Evolutionary conservation across 805 yeast genomes (phyloP), one percentile per base, ranked within the genome.

Genomic region (Huiozyma sinensis): DNA sequence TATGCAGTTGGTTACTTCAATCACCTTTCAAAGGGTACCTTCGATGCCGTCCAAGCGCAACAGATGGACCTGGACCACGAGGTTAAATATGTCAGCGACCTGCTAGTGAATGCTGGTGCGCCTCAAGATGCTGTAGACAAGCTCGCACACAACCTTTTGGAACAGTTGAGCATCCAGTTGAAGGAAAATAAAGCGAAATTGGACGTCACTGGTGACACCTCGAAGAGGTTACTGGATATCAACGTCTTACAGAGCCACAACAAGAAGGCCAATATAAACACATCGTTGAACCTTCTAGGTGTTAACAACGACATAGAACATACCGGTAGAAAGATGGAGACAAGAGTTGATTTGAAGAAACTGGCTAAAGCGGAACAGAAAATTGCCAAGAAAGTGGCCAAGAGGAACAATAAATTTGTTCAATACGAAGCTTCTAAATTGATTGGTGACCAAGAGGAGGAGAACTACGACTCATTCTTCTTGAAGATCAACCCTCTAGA

Each of bases 361-460:
- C 78, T 92, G 56, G 96, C 89, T 61, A 92, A 90, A 65, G 98
- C 96, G 46, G 99, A 92, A 70, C 79, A 88, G 57, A 92, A 92
- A 71, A 89, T 92, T 61, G 97, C 96, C 24, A 90, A 94, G 60
- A 92, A 92, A 68, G 90, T 92, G 49, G 97, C 96, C 36, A 90
- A 90, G 70, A 68, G 75, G 57, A 77, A 77, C 60, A 85, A 85
- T 62, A 77, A 81, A 60, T 83, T 84, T 60, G 95, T 86, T 53
- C 61, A 86, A 58, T 87, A 87, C 61, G 95, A 92, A 66, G 95
- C 96, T n/a, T 88, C 97, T 36, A 88, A 84, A 66, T 73, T 92
- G 53, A 72, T 92, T 50, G 73, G 75, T 49, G 84, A 77, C 36
- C 66, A 68, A 47, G 71, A 76, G 42, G 75, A 72, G 28, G 83